Evolutionary conservation across 1,284 basidiomycete genomes (phyloP).

Genomic region (Ustilago shanxiensis): DNA sequence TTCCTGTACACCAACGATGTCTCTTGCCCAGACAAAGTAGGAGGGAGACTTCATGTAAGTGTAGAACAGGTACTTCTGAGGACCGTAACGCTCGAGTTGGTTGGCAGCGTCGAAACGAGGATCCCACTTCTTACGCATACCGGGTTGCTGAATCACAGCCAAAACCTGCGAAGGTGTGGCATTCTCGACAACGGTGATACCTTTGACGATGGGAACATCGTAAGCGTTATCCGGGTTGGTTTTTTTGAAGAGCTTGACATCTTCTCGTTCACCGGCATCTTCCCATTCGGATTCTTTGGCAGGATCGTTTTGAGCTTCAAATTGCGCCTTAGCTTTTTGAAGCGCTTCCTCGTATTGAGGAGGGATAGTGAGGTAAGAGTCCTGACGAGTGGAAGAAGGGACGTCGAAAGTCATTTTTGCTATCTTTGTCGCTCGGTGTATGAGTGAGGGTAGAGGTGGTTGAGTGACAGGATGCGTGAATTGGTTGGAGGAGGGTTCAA

Average conservation of each 20-base stretch:
- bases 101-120: constrained; percentile 55
- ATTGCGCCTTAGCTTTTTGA: constrained; percentile 50
- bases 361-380: constrained; percentile 47
- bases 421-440: background rate
- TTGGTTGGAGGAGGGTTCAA: background rate
- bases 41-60: constrained; percentile 61
- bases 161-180: constrained; percentile 61
- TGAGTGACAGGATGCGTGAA: background rate
- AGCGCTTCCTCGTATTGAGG: constrained; percentile 52
- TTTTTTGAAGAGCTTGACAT: constrained; percentile 60
- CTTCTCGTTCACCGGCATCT: constrained; percentile 58
- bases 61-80: constrained; percentile 55
- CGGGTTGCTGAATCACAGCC: constrained; percentile 61
- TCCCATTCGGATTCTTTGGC: constrained; percentile 58
- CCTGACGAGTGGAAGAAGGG: constrained; percentile 31
- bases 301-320: constrained; percentile 45
- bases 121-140: constrained; percentile 66
- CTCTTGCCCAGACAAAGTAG: constrained; percentile 66
- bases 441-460: background rate
- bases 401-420: constrained; percentile 60
- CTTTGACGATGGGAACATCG: constrained; percentile 61
- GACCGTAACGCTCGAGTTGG: constrained; percentile 45
- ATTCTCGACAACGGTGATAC: constrained; percentile 57
- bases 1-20: constrained; percentile 65
- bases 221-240: constrained; percentile 54